Base-by-base conservation (phyloP, 2,329 filamentous ascomycete species). In the Escovopsis sp. region DNA sequence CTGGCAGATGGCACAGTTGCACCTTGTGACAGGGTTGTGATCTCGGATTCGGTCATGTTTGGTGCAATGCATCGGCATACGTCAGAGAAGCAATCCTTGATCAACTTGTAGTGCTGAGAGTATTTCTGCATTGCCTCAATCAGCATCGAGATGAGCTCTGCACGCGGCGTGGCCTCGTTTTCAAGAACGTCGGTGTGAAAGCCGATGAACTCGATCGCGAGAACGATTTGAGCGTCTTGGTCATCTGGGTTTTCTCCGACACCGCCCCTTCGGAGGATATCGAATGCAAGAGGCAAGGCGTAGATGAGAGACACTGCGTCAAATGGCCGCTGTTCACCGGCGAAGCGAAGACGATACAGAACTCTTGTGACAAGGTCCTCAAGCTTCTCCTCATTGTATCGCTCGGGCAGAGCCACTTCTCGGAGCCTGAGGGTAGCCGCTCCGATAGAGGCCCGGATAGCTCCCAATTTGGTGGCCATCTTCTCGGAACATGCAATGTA, bases 281-380 rank as follows among this genome's bases (percentile, higher is more conserved):
- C 64, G 50, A 94, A 79, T 4, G 94, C 63, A 13, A 98, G 69
- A 0, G 89, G 86, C 27, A 96, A 66, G 39, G 87, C 76, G 57
- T 96, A 98, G 43, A 84, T 86, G 20, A 96, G 67, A 1, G 89
- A 89, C 4, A 91, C 81, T 3, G 77, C 71, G 57, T 98, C 91
- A 51, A 98, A 87, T 0, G 89, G 87, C n/a, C 88, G 77, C 58
- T 96, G 89, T 57, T 96, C 91, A 40, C 84, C 82, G 32, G 88
- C 74, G 58, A 94, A 94, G 13, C 88, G 81, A 41, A 98, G 67
- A 38, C 89, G 81, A 59, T 96, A 96, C 5, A 98, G 67, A 1
- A 96, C 78, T 58, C 91, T 76, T 3, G 89, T 95, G 11, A 94
- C 72, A 11, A 96, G 74, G 43, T 81, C 78, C 42, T 86, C 84